Base-by-base conservation (phyloP, 2,329 filamentous ascomycete species). In the Cercospora nicotianae region DNA sequence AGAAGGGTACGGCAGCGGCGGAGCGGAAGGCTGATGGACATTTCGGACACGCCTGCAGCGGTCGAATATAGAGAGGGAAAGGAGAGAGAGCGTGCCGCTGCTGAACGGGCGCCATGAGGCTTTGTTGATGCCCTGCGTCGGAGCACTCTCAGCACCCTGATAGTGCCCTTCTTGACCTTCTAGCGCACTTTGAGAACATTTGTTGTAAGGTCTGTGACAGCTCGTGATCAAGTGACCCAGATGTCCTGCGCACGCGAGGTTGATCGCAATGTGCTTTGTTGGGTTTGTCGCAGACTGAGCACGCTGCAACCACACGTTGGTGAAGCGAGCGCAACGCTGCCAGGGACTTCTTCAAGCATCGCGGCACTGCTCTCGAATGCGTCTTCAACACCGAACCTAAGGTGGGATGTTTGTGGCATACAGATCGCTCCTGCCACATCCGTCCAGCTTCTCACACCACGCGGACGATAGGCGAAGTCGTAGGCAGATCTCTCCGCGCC, bases 21-120 rank as follows among this genome's bases (percentile, higher is more conserved):
- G 36, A 45, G 60, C 60, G 60, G 39, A 62, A 64, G 62, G 36
- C 31, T 55, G 62, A 30, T 58, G 51, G 53, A 30, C 23, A 23
- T 31, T 36, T 57, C 45, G 62, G 23, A 42, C 48, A 28, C 28
- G 39, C 23, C n/a, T 57, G 53, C 51, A 36, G 55, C 64, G 58
- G 7, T 59, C 18, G 16, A 23, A 33, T 20, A 12, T 33, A 12
- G 26, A 59, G 51, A 16, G 26, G 30, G 36, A 59, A 18, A 59
- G 55, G 55, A 59, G 55, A 59, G 3, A 23, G 55, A 59, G 13
- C 48, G 48, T 53, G 55, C 55, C 26, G 55, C 28, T 36, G 55
- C 13, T 30, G 55, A 58, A 53, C 48, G 10, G 28, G 48, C 48
- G 48, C 48, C 48, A 28, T 53, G 48, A 53, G 48, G 48, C 55